phyloP scores from a whole-genome alignment of 2,329 filamentous ascomycete genomes.

The Clonostachys rhizophaga region DNA sequence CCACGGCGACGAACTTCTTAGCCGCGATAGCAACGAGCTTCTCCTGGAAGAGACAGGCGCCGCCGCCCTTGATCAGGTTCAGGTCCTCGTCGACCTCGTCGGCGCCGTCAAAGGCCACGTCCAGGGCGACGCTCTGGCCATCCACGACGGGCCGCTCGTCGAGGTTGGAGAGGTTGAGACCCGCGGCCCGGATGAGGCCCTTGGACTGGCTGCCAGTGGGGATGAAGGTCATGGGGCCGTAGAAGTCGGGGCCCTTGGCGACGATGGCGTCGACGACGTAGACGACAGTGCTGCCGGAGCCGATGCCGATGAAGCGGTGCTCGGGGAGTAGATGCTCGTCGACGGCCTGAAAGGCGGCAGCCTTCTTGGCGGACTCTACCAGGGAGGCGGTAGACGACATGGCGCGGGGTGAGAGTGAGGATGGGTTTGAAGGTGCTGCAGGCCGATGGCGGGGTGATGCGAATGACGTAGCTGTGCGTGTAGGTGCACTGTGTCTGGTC shows the following conservation, averaged over 20 bases:
- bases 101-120: conserved; percentile 43
- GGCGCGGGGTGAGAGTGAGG: neutral
- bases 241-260: conserved; percentile 48
- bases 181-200: conserved; percentile 76
- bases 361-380: conserved; percentile 70
- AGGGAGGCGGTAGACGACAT: conserved; percentile 23
- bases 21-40: conserved; percentile 87
- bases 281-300: conserved; percentile 76
- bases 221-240: conserved; percentile 71
- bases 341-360: conserved; percentile 70
- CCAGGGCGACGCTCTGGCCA: neutral
- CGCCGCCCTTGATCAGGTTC: conserved; percentile 97
- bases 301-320: conserved; percentile 69
- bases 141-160: conserved; percentile 59
- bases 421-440: no score
- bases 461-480: no score
- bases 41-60: conserved; percentile 96
- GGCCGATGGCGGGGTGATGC: no score
- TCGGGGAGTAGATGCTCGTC: conserved; percentile 62
- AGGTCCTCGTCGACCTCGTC: conserved; percentile 94
- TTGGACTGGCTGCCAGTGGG: conserved; percentile 91
- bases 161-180: conserved; percentile 72
- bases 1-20: conserved; percentile 83
- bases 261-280: conserved; percentile 82
- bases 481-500: no score